Conservation (phyloP, 169 alveolate species). For the Cryptosporidium tyzzeri region DNA sequence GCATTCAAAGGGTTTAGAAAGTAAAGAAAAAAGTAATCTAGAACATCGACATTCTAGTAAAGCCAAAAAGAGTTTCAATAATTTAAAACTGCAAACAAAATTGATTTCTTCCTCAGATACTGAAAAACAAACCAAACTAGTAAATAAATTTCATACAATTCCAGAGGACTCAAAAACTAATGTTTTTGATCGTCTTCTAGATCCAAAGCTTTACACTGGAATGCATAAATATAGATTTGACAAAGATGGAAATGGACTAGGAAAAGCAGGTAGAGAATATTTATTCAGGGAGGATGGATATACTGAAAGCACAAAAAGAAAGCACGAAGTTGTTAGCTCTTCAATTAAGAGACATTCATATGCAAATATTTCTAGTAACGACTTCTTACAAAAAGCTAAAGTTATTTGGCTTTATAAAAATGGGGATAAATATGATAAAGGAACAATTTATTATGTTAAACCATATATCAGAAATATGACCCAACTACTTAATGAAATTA, state of each 20-base stretch:
- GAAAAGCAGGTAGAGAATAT: slow-evolving; percentile 87
- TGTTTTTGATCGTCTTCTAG: slow-evolving; percentile 63
- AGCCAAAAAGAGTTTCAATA: not conserved
- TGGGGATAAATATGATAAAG: slow-evolving; percentile 91
- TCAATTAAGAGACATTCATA: slow-evolving; percentile 75
- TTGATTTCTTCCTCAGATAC: not conserved
- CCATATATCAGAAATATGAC: slow-evolving; percentile 84
- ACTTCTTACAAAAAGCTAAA: slow-evolving; percentile 86
- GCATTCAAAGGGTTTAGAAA: slow-evolving; percentile 30
- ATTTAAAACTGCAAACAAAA: not conserved
- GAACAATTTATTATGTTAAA: slow-evolving; percentile 85
- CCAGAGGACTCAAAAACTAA: slow-evolving; percentile 29
- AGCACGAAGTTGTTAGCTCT: slow-evolving; percentile 85
- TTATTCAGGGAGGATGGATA: slow-evolving; percentile 82
- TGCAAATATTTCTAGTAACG: slow-evolving; percentile 71
- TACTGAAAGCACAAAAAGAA: slow-evolving; percentile 83
- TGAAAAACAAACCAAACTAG: slow-evolving; percentile 1
- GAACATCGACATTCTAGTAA: not conserved
- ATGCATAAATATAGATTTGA: slow-evolving; percentile 88
- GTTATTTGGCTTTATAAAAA: slow-evolving; percentile 90
- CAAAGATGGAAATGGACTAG: slow-evolving; percentile 87
- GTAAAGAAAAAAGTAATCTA: not conserved
- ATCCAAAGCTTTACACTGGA: slow-evolving; percentile 74
- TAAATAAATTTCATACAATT: slow-evolving; percentile 18
- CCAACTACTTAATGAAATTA: slow-evolving; percentile 83